Evolutionary conservation across 2,329 filamentous ascomycete genomes (phyloP).

Genomic region (Penicillium decumbens): DNA sequence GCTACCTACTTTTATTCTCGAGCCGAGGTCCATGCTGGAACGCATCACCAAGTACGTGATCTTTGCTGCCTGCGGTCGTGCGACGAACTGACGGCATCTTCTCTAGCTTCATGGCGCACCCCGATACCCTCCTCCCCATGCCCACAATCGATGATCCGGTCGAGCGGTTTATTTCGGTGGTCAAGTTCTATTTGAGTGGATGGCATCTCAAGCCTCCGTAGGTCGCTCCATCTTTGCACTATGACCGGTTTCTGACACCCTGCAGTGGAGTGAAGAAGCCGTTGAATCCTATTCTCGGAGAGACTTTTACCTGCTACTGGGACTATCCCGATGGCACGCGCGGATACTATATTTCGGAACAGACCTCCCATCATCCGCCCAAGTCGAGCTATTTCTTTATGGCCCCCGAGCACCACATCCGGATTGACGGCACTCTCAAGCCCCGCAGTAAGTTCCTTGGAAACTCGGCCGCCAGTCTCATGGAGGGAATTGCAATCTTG

Average conservation of each 20-base stretch:
- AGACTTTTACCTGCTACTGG: slow-evolving; percentile 95
- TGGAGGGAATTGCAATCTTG: slow-evolving; percentile 92
- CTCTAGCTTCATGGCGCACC: slow-evolving; percentile 95
- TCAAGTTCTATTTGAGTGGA: slow-evolving; percentile 96
- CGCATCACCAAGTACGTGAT: slow-evolving; percentile 86
- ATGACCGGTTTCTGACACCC: slow-evolving; percentile 3
- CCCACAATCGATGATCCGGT: slow-evolving; percentile 82
- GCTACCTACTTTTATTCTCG: slow-evolving; percentile 93
- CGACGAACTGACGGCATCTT: neutral
- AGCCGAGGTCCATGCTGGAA: slow-evolving; percentile 96
- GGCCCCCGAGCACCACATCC: slow-evolving; percentile 86
- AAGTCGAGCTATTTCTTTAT: slow-evolving; percentile 99
- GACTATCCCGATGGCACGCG: slow-evolving; percentile 77
- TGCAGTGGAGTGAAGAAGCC: slow-evolving; percentile 93
- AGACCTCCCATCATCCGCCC: slow-evolving; percentile 95
- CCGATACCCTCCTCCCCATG: slow-evolving; percentile 88
- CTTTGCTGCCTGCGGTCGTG: neutral
- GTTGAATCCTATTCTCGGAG: slow-evolving; percentile 90
- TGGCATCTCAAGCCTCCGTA: slow-evolving; percentile 99
- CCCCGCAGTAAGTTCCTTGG: slow-evolving; percentile 92
- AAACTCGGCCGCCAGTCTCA: slow-evolving; percentile 94
- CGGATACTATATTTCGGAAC: slow-evolving; percentile 94
- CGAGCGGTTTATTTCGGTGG: slow-evolving; percentile 85
- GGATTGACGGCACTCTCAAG: slow-evolving; percentile 93
- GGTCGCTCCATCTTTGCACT: slow-evolving; percentile 34